Evolutionary conservation across 805 yeast genomes (phyloP).

Genomic region (Torulaspora maleeae): DNA sequence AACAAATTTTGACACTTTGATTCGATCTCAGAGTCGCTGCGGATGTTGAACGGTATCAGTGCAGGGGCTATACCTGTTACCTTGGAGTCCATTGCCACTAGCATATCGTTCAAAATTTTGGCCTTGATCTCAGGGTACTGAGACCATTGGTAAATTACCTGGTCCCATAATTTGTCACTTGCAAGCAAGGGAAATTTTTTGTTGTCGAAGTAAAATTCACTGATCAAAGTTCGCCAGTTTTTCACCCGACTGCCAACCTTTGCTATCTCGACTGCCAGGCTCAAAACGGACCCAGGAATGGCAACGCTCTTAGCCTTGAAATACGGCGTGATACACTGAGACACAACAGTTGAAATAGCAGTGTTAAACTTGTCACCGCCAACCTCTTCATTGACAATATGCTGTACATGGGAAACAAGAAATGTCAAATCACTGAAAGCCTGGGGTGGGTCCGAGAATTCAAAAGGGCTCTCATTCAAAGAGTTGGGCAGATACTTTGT

Average conservation of each 20-base stretch:
- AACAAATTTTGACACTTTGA: constrained; percentile 50
- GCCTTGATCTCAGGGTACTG: constrained; percentile 50
- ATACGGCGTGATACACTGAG: constrained; percentile 50
- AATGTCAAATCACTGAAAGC: constrained; percentile 15
- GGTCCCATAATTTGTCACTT: constrained; percentile 43
- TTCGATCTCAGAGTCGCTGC: constrained; percentile 66
- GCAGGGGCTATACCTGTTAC: constrained; percentile 49
- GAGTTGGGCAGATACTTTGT: constrained; percentile 35
- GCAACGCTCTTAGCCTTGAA: constrained; percentile 42
- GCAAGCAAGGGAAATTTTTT: constrained; percentile 22
- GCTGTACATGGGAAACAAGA: constrained; percentile 19
- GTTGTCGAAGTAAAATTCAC: constrained; percentile 60
- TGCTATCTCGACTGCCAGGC: constrained; percentile 39
- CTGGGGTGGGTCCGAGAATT: constrained; percentile 14
- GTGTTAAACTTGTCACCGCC: constrained; percentile 51
- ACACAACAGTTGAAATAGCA: constrained; percentile 48
- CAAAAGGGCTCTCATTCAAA: constrained; percentile 24
- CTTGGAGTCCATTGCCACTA: constrained; percentile 34
- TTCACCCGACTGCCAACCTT: constrained; percentile 38
- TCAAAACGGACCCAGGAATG: constrained; percentile 41
- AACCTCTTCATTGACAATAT: constrained; percentile 24
- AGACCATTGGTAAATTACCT: constrained; percentile 59
- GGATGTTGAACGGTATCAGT: constrained; percentile 49
- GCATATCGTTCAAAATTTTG: constrained; percentile 34
- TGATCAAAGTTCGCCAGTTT: constrained; percentile 59